Base-by-base conservation (phyloP, 2,329 filamentous ascomycete genomes). In the Ophiostoma angusticollis region DNA sequence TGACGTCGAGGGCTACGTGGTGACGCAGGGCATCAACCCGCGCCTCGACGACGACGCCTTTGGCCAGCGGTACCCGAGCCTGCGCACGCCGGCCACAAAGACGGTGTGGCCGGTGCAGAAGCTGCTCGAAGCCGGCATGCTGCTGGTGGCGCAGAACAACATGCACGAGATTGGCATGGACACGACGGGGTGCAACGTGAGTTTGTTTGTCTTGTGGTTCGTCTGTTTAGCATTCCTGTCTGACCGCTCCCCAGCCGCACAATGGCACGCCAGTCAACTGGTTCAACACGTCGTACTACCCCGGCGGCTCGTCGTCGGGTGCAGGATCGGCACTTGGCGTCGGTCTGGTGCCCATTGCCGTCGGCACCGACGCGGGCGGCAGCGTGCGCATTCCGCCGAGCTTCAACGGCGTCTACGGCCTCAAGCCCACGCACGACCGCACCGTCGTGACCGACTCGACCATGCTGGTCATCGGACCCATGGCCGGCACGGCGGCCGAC, bases 141-240 rank as follows among this genome's bases (percentile, higher is more conserved):
- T 93, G 17, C 64, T 85, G 37, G 62, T 87, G 40, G 85, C 79
- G 16, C 87, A 84, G 62, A 73, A 78, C 43, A 79, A 70, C 36
- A 91, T 86, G 80, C 83, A 85, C 56, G 84, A 85, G 59, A 57
- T 87, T 28, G 85, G 84, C 2, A 72, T 82, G 50, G 81, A 91
- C 51, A 84, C 81, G 0, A 86, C 72, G n/a, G 86, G 86, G 47
- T 85, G 85, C 56, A 93, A 93, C 52, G 64, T 67, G 47, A 49
- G 62, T 48, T 19, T 1, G 1, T 18, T 21, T 24, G 4, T 28
- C 16, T 11, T 30, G n/a, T n/a, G n/a, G n/a, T n/a, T n/a, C n/a
- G n/a, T n/a, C n/a, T n/a, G n/a, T n/a, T n/a, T n/a, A n/a, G n/a
- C n/a, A n/a, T n/a, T n/a, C n/a, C 11, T 16, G 6, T 18, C 19